Conservation (phyloP, 176 grass and related monocot species). For the Phoenix roebelenii region DNA sequence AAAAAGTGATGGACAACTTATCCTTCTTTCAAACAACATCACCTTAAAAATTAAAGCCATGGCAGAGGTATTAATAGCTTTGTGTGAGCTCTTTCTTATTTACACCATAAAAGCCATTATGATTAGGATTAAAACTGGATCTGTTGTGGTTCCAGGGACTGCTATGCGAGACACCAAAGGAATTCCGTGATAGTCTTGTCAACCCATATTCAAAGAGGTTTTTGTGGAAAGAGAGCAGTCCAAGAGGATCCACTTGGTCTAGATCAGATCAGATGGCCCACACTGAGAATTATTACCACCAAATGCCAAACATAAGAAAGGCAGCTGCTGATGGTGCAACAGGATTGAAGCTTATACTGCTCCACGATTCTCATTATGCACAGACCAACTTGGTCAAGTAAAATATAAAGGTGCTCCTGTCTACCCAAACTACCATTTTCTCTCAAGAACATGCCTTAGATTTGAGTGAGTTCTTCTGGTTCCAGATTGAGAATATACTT, state of each 20-base stretch:
- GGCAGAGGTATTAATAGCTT: slow-evolving; percentile 53
- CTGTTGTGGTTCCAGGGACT: slow-evolving; percentile 37
- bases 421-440: too few relatives aligned
- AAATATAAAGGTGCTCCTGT: too few relatives aligned
- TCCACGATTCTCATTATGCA: slow-evolving; percentile 49
- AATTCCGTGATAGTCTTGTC: slow-evolving; percentile 65
- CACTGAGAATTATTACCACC: slow-evolving; percentile 44
- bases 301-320: slow-evolving; percentile 27
- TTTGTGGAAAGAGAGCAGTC: slow-evolving; percentile 60
- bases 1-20: slow-evolving; percentile 19
- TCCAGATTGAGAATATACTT: too few relatives aligned
- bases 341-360: slow-evolving; percentile 87
- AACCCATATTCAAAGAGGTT: slow-evolving; percentile 79
- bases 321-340: slow-evolving; percentile 23
- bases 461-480: too few relatives aligned
- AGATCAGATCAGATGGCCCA: slow-evolving; percentile 25
- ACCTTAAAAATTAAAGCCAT: slow-evolving; percentile 93
- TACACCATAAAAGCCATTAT: not conserved
- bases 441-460: too few relatives aligned
- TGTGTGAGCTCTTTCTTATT: not conserved
- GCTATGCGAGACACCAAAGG: slow-evolving; percentile 55
- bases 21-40: slow-evolving; percentile 61
- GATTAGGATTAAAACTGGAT: not conserved
- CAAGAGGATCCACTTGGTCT: slow-evolving; percentile 44
- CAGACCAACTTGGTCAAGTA: slow-evolving; percentile 23